Evolutionary conservation across 163 green algal genomes (phyloP).

Genomic region (Scenedesmus sp.): DNA sequence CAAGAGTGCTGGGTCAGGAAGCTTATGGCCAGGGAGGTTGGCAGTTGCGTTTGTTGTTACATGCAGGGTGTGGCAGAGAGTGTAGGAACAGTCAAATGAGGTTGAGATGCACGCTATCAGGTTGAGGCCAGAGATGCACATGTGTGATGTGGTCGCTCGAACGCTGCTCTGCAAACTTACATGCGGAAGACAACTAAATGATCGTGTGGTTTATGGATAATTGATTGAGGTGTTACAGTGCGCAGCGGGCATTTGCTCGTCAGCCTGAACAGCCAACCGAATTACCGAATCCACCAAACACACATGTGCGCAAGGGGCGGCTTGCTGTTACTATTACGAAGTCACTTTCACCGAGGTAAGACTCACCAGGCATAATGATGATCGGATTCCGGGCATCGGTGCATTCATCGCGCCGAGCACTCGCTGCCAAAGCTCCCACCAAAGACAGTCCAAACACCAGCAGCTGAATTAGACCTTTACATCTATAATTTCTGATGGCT

Average conservation of each 20-base stretch:
- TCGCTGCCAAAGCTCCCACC: background rate
- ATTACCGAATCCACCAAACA: background rate
- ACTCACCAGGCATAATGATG: constrained; percentile 33
- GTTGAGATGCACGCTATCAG: too few species aligned
- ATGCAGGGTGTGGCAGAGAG: too few species aligned
- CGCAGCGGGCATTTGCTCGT: background rate
- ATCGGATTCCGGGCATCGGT: constrained; percentile 12
- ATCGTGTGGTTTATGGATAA: background rate
- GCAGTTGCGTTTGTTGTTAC: too few species aligned
- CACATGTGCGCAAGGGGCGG: background rate
- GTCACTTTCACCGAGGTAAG: background rate
- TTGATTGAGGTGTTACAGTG: background rate
- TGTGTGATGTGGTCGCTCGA: too few species aligned
- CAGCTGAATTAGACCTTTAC: background rate
- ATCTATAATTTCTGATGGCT: background rate
- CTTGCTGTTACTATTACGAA: background rate
- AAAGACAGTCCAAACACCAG: background rate
- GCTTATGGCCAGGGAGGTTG: too few species aligned
- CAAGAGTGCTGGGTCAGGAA: too few species aligned
- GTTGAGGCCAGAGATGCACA: too few species aligned
- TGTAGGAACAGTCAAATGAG: too few species aligned
- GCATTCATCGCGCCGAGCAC: background rate
- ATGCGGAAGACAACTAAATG: too few species aligned
- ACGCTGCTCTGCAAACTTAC: too few species aligned
- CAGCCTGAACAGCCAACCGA: background rate